Evolutionary conservation across 768 basidiomycete genomes (phyloP).

Genomic region (Tulasnella sp.): DNA sequence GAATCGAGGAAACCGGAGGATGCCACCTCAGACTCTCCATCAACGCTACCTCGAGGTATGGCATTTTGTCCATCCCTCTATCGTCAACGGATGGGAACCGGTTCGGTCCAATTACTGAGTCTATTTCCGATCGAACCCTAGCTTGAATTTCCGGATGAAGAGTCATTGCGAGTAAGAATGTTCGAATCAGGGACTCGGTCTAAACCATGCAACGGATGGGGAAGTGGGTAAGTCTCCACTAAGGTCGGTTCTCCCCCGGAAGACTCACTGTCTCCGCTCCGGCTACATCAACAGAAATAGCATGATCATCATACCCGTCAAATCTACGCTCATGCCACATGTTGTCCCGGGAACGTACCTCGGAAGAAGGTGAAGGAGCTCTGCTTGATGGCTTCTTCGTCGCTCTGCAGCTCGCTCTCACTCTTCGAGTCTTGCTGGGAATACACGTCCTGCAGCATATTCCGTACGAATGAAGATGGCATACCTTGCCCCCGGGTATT

Average conservation of each 20-base stretch:
- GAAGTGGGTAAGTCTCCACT: not conserved
- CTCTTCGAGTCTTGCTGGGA: not conserved
- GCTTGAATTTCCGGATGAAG: conserved; percentile 16
- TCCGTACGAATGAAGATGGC: not conserved
- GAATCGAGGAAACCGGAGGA: not conserved
- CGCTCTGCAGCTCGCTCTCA: not conserved
- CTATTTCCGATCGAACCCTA: conserved; percentile 7
- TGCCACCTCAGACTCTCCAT: not conserved
- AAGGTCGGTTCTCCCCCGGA: not conserved
- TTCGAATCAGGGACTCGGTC: not conserved
- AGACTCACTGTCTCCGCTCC: not conserved
- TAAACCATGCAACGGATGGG: not conserved
- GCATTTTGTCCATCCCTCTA: not conserved
- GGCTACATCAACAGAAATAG: not conserved
- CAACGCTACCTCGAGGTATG: conserved; percentile 19
- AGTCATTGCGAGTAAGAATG: conserved; percentile 26
- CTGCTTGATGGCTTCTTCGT: not conserved
- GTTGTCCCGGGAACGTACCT: not conserved
- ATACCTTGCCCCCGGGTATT: not conserved
- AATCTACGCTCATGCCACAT: not conserved
- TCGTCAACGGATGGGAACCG: conserved; percentile 18
- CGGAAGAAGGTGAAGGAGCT: not conserved
- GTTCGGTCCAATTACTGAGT: conserved; percentile 1
- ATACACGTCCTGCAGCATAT: not conserved
- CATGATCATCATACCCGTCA: not conserved